phyloP scores from a whole-genome alignment of 306 rosid genomes.

The Dalbergia cochinchinensis region DNA sequence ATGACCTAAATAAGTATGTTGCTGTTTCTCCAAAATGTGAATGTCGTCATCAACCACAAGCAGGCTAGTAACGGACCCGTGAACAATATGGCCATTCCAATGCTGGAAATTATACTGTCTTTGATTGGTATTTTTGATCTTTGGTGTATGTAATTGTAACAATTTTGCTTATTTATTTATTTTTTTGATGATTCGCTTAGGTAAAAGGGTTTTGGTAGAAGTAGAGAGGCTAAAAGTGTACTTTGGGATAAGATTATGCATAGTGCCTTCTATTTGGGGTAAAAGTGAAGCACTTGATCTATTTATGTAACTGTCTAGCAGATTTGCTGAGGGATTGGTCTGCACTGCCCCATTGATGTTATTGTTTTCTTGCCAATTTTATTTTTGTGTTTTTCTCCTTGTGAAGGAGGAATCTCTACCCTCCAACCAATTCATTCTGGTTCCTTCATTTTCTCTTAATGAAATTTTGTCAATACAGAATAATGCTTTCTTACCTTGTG shows the following conservation, averaged over 20 bases:
- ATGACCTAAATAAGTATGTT: neutral
- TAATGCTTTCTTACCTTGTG: neutral
- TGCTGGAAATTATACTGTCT: neutral
- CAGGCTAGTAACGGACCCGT: too few species aligned
- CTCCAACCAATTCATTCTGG: neutral
- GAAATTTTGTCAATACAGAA: neutral
- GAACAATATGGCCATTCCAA: too few species aligned
- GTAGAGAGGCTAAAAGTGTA: neutral
- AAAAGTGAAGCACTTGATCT: neutral
- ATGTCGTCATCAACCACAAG: too few species aligned
- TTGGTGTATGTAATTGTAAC: neutral
- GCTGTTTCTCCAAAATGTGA: neutral
- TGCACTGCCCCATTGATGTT: neutral
- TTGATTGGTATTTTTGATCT: neutral
- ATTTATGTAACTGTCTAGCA: neutral
- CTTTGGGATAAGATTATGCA: neutral
- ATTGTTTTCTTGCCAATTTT: neutral
- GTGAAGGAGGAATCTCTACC: neutral
- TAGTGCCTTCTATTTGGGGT: neutral
- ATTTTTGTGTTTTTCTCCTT: neutral
- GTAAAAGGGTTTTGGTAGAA: neutral
- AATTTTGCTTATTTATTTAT: neutral
- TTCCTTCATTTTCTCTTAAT: constrained; percentile 15
- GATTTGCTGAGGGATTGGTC: neutral
- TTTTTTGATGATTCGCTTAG: too few species aligned